Conservation (phyloP, 1,284 basidiomycete genomes). For the Coniferiporia sulphurascens region DNA sequence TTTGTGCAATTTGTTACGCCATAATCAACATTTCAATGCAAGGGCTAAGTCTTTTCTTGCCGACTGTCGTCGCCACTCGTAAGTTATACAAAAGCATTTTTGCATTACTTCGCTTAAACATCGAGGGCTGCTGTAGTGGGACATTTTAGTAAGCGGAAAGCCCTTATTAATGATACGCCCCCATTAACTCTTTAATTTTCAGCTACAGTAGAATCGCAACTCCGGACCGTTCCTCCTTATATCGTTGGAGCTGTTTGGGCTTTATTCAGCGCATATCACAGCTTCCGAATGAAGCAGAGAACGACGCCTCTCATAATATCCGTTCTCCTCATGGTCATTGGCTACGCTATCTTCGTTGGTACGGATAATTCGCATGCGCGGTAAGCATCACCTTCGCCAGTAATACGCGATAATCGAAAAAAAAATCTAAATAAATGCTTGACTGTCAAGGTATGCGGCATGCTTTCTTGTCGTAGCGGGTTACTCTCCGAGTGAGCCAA, state of each 20-base stretch:
- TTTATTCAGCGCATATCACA: constrained; percentile 28
- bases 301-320: constrained; percentile 31
- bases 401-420: no score
- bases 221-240: constrained; percentile 39
- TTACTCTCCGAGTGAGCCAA: constrained; percentile 31
- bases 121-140: constrained; percentile 5
- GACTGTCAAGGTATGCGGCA: constrained; percentile 32
- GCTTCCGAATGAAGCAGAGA: constrained; percentile 31
- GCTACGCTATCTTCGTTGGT: constrained; percentile 35
- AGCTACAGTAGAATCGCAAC: constrained; percentile 37
- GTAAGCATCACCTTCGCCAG: constrained; percentile 22
- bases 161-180: background rate
- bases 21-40: constrained; percentile 29
- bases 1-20: constrained; percentile 15
- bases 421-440: background rate
- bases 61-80: constrained; percentile 38
- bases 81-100: constrained; percentile 17
- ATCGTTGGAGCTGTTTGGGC: constrained; percentile 33
- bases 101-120: background rate
- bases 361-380: constrained; percentile 35
- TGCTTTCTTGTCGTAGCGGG: constrained; percentile 37
- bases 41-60: constrained; percentile 39
- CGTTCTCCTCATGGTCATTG: constrained; percentile 30
- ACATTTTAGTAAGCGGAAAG: constrained; percentile 16
- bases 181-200: background rate